Evolutionary conservation across 2,329 filamentous ascomycete species (phyloP).

Genomic region (Diaporthe citrichinensis): DNA sequence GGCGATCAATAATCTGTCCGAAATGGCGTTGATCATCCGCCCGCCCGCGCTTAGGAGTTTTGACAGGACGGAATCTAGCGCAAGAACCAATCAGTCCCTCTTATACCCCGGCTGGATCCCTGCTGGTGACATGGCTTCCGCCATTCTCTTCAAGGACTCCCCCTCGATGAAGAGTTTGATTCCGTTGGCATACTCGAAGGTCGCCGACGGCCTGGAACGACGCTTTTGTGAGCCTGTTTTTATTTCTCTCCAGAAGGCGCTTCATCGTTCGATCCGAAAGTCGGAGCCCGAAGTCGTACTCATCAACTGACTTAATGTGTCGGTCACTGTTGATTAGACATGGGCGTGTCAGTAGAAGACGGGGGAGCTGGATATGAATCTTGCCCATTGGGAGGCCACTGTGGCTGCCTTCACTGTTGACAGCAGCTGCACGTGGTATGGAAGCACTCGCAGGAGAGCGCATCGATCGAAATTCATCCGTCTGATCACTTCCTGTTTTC

Average conservation of each 20-base stretch:
- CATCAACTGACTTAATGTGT: not conserved
- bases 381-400: not conserved
- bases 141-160: slow-evolving; percentile 7
- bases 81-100: slow-evolving; percentile 15
- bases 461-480: slow-evolving; percentile 15
- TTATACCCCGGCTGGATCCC: slow-evolving; percentile 4
- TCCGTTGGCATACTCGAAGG: not conserved
- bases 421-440: slow-evolving; percentile 21
- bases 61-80: slow-evolving; percentile 32
- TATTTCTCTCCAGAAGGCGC: not conserved
- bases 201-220: slow-evolving; percentile 9
- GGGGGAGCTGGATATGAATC: not conserved
- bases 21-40: slow-evolving; percentile 31
- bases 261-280: not conserved
- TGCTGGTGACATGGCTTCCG: slow-evolving; percentile 1
- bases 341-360: not conserved
- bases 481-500: slow-evolving; percentile 21
- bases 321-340: not conserved
- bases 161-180: not conserved
- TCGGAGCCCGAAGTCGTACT: not conserved
- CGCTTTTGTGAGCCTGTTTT: not conserved
- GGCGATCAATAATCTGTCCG: slow-evolving; percentile 28
- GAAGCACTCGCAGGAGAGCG: slow-evolving; percentile 8
- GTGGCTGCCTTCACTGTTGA: slow-evolving; percentile 4
- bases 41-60: slow-evolving; percentile 27